Base-by-base conservation (phyloP, 768 basidiomycete species). In the Suillus lakei region DNA sequence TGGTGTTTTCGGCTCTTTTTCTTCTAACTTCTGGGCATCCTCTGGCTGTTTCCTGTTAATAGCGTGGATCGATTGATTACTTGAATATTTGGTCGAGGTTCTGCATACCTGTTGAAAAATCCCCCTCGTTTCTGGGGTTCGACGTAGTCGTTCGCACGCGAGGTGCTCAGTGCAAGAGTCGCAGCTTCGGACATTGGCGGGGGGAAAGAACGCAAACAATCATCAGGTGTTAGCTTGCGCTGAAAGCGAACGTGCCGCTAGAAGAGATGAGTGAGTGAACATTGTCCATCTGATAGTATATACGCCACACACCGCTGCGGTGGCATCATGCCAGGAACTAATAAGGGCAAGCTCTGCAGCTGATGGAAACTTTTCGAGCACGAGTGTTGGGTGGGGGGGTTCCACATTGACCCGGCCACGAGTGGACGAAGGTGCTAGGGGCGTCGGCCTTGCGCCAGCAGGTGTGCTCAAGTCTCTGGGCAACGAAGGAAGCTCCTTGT, bases 241-340 rank as follows among this genome's bases (percentile, higher is more conserved):
- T 59, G 73, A 60, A 71, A 74, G 63, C 74, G 67, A 18, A 70
- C 68, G 48, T 68, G 72, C 74, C 77, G 36, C 46, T 36, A 32
- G 5, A 59, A 21, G 39, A n/a, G 3, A 28, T 21, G 39, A 59
- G 58, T 51, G 6, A 39, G 66, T n/a, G 15, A 18, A 8, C 13
- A 46, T 21, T 5, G 3, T 32, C 21, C 13, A 63, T 72, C 53
- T 68, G 13, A 18, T 28, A 46, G 10, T 30, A 21, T 7, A 44
- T n/a, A 7, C 26, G 44, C 28, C 48, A 65, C 69, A 58, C 28
- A 71, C 76, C 70, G 44, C 68, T 67, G 9, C 46, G 26, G 68
- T 69, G 0, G 74, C 71, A 9, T 56, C 75, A 13, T 76, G 74
- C 75, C 75, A 76, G 30, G 71, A 66, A 15, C 69, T 66, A 50